Percentiles rank a stretch among this genome's conserved stretches.
These are phyloP conservation scores for Debaryomyces fabryi DNA, from an alignment of 1,139 yeast species.

Conservation along the genomic window DNA sequence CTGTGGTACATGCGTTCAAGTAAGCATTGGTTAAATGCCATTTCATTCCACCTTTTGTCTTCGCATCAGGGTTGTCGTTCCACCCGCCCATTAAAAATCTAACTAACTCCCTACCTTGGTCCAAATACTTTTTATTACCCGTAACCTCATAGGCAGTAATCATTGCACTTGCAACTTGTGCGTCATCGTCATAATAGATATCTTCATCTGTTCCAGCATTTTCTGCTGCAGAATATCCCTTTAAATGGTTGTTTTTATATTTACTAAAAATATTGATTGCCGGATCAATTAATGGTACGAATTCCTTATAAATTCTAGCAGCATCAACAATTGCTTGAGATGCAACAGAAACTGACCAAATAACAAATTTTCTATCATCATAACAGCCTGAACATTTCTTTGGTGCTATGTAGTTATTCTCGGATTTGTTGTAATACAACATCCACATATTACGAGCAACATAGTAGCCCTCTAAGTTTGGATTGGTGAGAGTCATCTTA, in stretches of 20 bases:
- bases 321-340: constrained; percentile 66
- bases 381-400: constrained; percentile 52
- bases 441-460: constrained; percentile 50
- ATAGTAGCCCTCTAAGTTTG: constrained; percentile 56
- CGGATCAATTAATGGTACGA: constrained; percentile 59
- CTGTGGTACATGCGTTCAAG: constrained; percentile 68
- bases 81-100: constrained; percentile 70
- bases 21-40: constrained; percentile 69
- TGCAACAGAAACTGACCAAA: constrained; percentile 72
- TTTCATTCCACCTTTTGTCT: constrained; percentile 59
- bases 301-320: constrained; percentile 56
- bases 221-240: constrained; percentile 63
- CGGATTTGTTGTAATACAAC: constrained; percentile 45
- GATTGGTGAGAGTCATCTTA: constrained; percentile 34
- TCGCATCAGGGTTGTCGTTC: constrained; percentile 47
- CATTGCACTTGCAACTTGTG: constrained; percentile 71
- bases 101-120: constrained; percentile 60
- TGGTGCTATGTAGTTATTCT: constrained; percentile 48
- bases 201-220: constrained; percentile 59
- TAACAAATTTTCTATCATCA: constrained; percentile 57
- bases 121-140: constrained; percentile 53
- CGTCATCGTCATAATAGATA: constrained; percentile 76
- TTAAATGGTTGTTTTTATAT: constrained; percentile 54
- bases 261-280: constrained; percentile 53
- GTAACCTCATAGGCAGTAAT: constrained; percentile 73